Evolutionary conservation across 2,329 filamentous ascomycete species (phyloP).

Genomic region (Fusarium pininemorale): DNA sequence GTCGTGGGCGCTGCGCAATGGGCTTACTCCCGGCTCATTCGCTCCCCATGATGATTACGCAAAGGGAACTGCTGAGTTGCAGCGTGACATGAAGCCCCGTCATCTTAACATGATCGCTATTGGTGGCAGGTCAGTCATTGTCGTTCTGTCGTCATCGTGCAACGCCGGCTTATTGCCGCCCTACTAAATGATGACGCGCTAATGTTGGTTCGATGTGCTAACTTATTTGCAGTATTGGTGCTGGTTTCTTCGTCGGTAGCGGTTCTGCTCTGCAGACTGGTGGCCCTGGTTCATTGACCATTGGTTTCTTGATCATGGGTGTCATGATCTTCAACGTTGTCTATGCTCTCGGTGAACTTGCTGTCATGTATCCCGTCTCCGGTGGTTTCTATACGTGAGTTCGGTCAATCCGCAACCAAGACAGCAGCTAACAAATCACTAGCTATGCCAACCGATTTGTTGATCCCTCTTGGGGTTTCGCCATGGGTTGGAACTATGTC

Average conservation of each 20-base stretch:
- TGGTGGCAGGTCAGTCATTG: conserved; percentile 37
- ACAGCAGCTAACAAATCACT: not conserved
- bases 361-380: conserved; percentile 53
- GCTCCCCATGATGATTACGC: conserved; percentile 33
- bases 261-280: conserved; percentile 51
- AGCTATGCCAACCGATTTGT: conserved; percentile 64
- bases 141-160: not conserved
- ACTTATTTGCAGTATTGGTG: conserved; percentile 55
- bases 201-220: not conserved
- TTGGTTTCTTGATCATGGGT: conserved; percentile 65
- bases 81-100: conserved; percentile 41
- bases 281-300: conserved; percentile 52
- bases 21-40: conserved; percentile 37
- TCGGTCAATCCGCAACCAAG: rapidly evolving
- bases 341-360: conserved; percentile 67
- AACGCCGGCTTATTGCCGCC: conserved; percentile 13
- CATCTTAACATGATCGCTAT: conserved; percentile 44
- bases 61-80: conserved; percentile 34
- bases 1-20: conserved; percentile 42
- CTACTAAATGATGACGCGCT: not conserved
- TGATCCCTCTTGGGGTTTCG: conserved; percentile 58
- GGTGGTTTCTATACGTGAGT: conserved; percentile 63
- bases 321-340: conserved; percentile 70
- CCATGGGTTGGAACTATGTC: conserved; percentile 61
- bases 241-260: conserved; percentile 70